These are phyloP conservation scores for Phytophthora crassamura DNA, from an alignment of 352 stramenopile species.

Conservation along the genomic window DNA sequence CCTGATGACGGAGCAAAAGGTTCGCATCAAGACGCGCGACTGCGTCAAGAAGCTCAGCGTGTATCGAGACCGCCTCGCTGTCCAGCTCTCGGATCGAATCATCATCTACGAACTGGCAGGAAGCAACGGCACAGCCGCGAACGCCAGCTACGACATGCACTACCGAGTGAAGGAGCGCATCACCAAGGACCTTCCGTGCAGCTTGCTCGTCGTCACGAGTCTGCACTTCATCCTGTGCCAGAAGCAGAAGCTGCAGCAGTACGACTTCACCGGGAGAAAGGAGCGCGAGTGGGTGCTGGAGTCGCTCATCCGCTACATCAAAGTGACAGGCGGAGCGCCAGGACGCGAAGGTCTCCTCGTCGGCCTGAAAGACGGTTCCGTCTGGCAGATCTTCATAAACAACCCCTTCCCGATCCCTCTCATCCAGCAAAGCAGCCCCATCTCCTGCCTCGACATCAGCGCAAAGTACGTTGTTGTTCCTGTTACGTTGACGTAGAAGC, in stretches of 20 bases:
- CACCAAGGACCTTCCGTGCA: constrained; percentile 84
- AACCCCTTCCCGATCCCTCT: constrained; percentile 95
- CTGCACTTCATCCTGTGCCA: constrained; percentile 93
- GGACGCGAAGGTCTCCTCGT: constrained; percentile 92
- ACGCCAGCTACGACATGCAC: constrained; percentile 91
- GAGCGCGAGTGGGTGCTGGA: constrained; percentile 91
- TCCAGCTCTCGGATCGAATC: constrained; percentile 94
- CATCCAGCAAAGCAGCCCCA: constrained; percentile 85
- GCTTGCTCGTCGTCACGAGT: constrained; percentile 90
- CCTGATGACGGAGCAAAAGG: constrained; percentile 95
- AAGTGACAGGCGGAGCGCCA: constrained; percentile 90
- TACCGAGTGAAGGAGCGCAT: constrained; percentile 93
- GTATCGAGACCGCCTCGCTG: constrained; percentile 92
- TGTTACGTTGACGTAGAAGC: neutral
- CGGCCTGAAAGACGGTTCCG: constrained; percentile 91
- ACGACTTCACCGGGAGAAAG: constrained; percentile 89
- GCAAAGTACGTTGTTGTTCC: constrained; percentile 61
- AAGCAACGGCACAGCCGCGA: constrained; percentile 28
- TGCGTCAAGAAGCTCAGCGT: constrained; percentile 95
- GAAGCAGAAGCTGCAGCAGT: constrained; percentile 94
- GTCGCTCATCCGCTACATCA: constrained; percentile 91
- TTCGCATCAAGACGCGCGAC: constrained; percentile 95
- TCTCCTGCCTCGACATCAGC: constrained; percentile 92
- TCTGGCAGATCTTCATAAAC: constrained; percentile 95
- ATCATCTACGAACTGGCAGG: constrained; percentile 94